Evolutionary conservation across 2,329 filamentous ascomycete genomes (phyloP), one percentile per base, ranked within the genome.

Genomic region (Xylariaceae sp.): DNA sequence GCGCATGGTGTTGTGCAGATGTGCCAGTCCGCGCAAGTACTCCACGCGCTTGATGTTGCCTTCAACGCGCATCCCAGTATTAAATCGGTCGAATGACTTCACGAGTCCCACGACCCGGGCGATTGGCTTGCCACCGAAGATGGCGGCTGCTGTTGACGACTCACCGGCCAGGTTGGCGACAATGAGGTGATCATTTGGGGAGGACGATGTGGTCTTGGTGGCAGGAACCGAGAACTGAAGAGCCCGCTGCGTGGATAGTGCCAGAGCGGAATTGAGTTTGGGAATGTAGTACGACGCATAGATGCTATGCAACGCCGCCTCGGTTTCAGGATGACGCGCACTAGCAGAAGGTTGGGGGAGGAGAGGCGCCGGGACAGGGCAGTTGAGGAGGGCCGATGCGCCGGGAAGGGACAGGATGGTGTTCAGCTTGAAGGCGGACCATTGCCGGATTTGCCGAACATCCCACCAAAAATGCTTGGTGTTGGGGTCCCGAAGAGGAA

Each of bases 391-490:
- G 19, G 84, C 80, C 6, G 87, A 82, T 21, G 95, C 87, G 28
- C 87, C 87, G 1, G 89, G 89, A 41, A 96, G 86, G 5, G 85
- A 79, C 64, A 88, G 82, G 71, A 97, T 87, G 55, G 87, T 86
- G 51, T 81, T 74, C 9, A 90, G 78, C 63, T 85, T 91, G 82
- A 97, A 97, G 65, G 86, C 83, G 48, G 83, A 84, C 94, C 94
- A 97, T 60, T 87, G 83, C 61, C 91, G 87, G 64, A 97, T 81
- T 72, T 96, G 94, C 65, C 94, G 90, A 56, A 96, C 84, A 69
- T 98, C 94, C 90, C 92, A 97, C 94, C 94, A 98, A 75, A 94
- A 96, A 78, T 96, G 87, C 73, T 88, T 91, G 67, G 83, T 88
- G 75, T 82, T 84, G 69, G 82, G 87, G 72, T 86, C 90, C 62